A percentile compares a stretch with the other conserved stretches of the same genome.
phyloP scores from a whole-genome alignment of 2,329 filamentous ascomycete genomes.

The Lojkania enalia region DNA sequence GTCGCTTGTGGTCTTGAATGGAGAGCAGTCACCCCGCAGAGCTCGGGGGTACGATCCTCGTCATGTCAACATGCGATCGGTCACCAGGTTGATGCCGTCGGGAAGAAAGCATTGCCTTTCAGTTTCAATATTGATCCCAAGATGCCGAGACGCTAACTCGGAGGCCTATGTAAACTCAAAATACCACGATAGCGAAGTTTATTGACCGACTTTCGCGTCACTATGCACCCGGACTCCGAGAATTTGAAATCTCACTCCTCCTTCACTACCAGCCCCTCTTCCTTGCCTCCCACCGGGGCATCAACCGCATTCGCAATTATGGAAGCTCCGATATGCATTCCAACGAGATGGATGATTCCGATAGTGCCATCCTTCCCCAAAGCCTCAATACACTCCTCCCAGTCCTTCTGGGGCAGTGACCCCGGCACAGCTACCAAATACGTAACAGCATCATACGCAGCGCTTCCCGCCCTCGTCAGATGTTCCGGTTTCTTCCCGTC shows the following conservation, averaged over 20 bases:
- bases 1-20: not conserved
- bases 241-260: constrained; percentile 2
- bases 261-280: constrained; percentile 4
- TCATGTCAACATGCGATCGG: not conserved
- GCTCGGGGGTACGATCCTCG: not conserved
- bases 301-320: constrained; percentile 8
- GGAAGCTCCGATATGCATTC: constrained; percentile 9
- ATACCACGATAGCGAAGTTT: not conserved
- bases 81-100: not conserved
- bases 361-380: constrained; percentile 3
- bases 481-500: constrained; percentile 3
- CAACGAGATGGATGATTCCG: constrained; percentile 8
- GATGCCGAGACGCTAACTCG: not conserved
- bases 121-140: not conserved
- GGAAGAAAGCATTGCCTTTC: not conserved
- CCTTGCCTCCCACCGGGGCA: constrained; percentile 4
- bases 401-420: constrained; percentile 4
- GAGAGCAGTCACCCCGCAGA: not conserved
- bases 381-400: constrained; percentile 5
- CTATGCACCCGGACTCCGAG: not conserved
- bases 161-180: not conserved
- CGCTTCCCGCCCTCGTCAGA: constrained; percentile 2
- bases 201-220: not conserved
- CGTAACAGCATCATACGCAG: constrained; percentile 8
- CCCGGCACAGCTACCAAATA: constrained; percentile 7